Conservation (phyloP, 352 stramenopile genomes). For the Globisporangium paddicum region DNA sequence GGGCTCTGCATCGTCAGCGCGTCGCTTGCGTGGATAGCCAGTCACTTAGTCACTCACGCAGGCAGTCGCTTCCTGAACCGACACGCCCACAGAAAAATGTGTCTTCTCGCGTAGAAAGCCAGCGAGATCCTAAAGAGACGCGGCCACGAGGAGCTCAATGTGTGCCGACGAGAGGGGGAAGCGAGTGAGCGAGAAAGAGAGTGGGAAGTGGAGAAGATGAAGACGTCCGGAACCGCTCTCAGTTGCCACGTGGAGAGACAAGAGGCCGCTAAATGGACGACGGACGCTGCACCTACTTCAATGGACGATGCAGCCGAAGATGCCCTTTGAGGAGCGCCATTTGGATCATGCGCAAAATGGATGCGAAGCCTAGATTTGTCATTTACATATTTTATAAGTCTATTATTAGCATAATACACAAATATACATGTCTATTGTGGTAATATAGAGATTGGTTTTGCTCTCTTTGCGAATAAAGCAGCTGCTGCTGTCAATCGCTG, state of each 20-base stretch:
- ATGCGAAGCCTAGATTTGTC: neutral
- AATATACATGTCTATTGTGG: neutral
- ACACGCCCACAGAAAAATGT: neutral
- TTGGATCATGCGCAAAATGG: conserved; percentile 5
- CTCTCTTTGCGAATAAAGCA: neutral
- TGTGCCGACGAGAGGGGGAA: neutral
- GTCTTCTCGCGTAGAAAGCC: neutral
- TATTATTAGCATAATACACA: no score
- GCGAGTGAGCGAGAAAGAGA: neutral
- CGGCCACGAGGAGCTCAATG: neutral
- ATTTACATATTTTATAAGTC: neutral
- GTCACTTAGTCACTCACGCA: neutral
- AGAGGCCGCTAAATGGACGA: neutral
- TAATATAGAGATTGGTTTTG: neutral
- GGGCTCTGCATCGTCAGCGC: conserved; percentile 3
- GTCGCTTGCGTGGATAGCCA: neutral
- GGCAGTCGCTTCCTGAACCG: neutral
- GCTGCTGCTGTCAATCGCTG: neutral
- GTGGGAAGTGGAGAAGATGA: no score
- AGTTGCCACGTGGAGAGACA: no score
- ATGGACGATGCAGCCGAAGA: conserved; percentile 1
- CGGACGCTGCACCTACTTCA: neutral
- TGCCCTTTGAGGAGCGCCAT: neutral
- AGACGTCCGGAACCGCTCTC: neutral
- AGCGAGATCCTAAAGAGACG: conserved; percentile 7